Conservation (phyloP, 139 green algal genomes). For the Haematococcus sp. region DNA sequence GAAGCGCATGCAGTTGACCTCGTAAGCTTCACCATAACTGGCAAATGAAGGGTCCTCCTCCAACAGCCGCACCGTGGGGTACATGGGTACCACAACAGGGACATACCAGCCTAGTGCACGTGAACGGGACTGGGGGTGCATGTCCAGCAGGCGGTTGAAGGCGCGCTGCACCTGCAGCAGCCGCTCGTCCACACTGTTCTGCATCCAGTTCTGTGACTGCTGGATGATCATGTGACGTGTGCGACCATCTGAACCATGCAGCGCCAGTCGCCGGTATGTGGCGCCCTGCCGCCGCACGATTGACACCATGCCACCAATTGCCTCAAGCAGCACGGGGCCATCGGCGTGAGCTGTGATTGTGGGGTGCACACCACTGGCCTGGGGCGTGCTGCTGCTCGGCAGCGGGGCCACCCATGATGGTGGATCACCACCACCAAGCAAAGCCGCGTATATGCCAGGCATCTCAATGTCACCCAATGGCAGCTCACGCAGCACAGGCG, state of each 20-base stretch:
- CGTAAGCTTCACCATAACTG: conserved; percentile 89
- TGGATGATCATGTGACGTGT: conserved; percentile 84
- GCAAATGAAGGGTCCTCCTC: conserved; percentile 87
- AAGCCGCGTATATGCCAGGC: conserved; percentile 67
- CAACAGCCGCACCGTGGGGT: conserved; percentile 75
- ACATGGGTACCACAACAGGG: conserved; percentile 85
- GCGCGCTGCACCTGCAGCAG: conserved; percentile 63
- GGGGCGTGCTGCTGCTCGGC: neutral
- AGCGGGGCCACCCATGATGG: neutral
- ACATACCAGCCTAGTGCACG: conserved; percentile 75
- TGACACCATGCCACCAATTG: conserved; percentile 74
- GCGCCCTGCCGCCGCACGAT: conserved; percentile 83
- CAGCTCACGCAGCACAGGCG: conserved; percentile 55
- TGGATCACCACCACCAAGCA: neutral
- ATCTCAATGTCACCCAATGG: conserved; percentile 86
- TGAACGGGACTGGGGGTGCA: conserved; percentile 35
- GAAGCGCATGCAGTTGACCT: conserved; percentile 87
- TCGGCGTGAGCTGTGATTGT: no score
- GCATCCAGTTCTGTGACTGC: conserved; percentile 64
- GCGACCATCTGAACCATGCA: conserved; percentile 86
- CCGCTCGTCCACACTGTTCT: conserved; percentile 69
- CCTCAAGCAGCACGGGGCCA: conserved; percentile 73
- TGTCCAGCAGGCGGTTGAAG: conserved; percentile 82
- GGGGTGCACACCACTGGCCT: neutral
- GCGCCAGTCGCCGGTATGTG: conserved; percentile 67